These are phyloP conservation scores for Paecilomyces formosus DNA, from an alignment of 2,329 filamentous ascomycete genomes.

Conservation along the genomic window DNA sequence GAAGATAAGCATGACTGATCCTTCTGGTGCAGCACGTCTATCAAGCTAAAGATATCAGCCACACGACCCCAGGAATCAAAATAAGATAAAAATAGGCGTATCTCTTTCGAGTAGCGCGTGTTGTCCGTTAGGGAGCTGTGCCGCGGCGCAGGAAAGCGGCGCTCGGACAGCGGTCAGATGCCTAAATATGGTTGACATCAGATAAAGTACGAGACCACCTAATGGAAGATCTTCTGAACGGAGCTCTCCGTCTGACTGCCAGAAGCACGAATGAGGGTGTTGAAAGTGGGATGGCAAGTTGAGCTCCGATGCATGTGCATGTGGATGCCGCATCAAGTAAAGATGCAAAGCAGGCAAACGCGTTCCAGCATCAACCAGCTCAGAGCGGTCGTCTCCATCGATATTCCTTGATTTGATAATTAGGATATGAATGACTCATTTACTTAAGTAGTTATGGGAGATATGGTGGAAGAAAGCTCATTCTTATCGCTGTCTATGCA, in stretches of 20 bases:
- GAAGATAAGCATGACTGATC: too few species aligned
- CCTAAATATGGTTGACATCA: too few species aligned
- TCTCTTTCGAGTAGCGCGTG: background rate
- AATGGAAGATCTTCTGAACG: too few species aligned
- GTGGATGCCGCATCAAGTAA: too few species aligned
- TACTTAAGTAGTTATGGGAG: background rate
- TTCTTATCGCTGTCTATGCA: background rate
- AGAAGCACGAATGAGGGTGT: too few species aligned
- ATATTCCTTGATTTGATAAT: background rate
- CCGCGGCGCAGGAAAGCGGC: background rate
- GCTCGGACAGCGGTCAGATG: background rate
- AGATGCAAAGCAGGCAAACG: background rate
- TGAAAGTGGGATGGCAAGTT: too few species aligned
- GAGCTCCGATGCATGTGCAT: too few species aligned
- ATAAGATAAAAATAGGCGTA: background rate
- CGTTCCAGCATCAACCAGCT: background rate
- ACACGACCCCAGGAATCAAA: background rate
- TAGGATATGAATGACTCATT: background rate
- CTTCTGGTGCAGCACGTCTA: too few species aligned
- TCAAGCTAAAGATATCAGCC: too few species aligned
- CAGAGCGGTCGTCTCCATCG: background rate
- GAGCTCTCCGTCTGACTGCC: too few species aligned
- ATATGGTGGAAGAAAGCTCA: background rate
- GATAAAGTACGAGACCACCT: too few species aligned
- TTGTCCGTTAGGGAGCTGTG: background rate